These are phyloP conservation scores for Termitomyces sp. DNA, from an alignment of 768 basidiomycete genomes.

Conservation along the genomic window DNA sequence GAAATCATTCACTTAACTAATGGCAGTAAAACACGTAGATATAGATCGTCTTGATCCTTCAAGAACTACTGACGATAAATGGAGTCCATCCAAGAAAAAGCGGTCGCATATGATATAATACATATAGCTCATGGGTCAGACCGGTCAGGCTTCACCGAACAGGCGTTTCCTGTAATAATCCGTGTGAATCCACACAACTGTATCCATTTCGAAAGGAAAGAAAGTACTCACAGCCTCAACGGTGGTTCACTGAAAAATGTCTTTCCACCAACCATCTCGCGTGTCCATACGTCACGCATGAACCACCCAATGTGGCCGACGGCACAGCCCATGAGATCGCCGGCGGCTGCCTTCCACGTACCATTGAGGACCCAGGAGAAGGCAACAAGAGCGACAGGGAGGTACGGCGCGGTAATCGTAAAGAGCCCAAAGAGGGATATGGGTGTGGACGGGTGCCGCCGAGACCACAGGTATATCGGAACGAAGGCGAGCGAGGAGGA, in stretches of 20 bases:
- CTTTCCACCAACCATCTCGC: slow-evolving; percentile 78
- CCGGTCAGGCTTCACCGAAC: slow-evolving; percentile 47
- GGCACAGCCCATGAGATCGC: slow-evolving; percentile 78
- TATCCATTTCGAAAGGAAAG: slow-evolving; percentile 3
- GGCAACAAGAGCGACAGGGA: slow-evolving; percentile 85
- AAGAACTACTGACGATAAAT: neutral
- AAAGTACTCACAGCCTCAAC: slow-evolving; percentile 51
- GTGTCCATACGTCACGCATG: slow-evolving; percentile 79
- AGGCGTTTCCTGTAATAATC: slow-evolving; percentile 48
- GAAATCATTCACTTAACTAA: neutral
- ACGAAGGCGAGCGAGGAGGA: slow-evolving; percentile 92
- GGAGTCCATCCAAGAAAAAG: slow-evolving; percentile 17
- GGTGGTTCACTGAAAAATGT: slow-evolving; percentile 73
- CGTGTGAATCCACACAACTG: neutral
- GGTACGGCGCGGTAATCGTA: slow-evolving; percentile 93
- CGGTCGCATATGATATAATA: neutral
- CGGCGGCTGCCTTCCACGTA: slow-evolving; percentile 78
- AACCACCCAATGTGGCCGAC: slow-evolving; percentile 89
- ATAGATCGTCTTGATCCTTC: neutral
- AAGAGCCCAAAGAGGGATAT: slow-evolving; percentile 94
- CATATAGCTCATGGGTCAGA: neutral
- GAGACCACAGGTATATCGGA: slow-evolving; percentile 95
- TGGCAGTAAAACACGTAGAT: neutral
- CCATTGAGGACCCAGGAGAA: slow-evolving; percentile 84
- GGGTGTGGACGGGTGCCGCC: slow-evolving; percentile 91